A percentile compares a stretch with the other conserved stretches of the same genome.
Conservation (phyloP, 352 stramenopile species). For the Saprolegnia parasitica region DNA sequence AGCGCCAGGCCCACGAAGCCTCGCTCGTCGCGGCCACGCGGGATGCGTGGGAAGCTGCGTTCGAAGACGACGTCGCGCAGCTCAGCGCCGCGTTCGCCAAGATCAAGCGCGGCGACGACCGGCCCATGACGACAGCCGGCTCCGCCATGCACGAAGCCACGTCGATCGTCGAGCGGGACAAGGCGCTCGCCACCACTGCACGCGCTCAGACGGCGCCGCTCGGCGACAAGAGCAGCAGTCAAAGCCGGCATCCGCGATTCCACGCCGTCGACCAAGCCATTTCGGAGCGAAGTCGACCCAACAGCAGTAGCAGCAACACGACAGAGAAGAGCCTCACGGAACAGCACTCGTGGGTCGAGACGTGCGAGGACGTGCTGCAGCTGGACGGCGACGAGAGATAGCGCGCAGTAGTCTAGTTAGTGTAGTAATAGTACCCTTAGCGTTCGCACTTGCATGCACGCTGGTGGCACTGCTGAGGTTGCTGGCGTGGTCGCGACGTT, state of each 20-base stretch:
- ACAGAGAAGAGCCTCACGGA: no score
- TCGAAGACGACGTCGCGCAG: conserved; percentile 19
- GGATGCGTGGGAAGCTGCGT: conserved; percentile 9
- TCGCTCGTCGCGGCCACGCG: not conserved
- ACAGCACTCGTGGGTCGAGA: no score
- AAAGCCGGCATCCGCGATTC: not conserved
- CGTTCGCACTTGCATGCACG: no score
- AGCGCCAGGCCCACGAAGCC: not conserved
- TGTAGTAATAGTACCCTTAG: no score
- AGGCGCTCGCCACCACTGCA: not conserved
- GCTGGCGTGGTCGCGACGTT: no score
- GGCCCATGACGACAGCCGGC: conserved; percentile 23
- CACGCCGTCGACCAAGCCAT: no score
- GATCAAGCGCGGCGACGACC: not conserved
- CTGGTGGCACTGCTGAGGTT: no score
- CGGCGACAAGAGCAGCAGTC: not conserved
- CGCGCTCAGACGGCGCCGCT: conserved; percentile 23
- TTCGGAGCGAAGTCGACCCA: no score
- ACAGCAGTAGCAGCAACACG: no score
- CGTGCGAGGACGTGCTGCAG: no score
- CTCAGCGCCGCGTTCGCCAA: conserved; percentile 23
- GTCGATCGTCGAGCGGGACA: conserved; percentile 18
- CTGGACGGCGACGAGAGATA: no score
- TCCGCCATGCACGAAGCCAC: conserved; percentile 14
- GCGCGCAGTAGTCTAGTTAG: no score